phyloP scores from a whole-genome alignment of 1,284 basidiomycete species.

The Cerioporus squamosus region DNA sequence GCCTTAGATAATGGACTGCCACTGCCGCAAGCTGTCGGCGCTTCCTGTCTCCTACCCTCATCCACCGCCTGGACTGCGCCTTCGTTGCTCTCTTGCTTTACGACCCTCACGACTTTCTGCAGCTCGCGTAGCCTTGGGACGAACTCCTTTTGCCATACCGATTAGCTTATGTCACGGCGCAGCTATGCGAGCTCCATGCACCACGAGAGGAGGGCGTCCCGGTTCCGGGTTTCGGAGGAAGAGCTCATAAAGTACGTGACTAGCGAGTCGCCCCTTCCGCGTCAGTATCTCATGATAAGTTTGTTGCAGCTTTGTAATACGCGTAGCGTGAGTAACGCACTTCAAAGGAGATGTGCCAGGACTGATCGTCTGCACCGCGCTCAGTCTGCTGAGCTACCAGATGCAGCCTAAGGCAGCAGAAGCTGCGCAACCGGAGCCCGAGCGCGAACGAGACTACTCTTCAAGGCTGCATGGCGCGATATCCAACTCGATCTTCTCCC shows the following conservation, averaged over 20 bases:
- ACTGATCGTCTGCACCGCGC: constrained; percentile 13
- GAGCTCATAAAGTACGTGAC: constrained; percentile 77
- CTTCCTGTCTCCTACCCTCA: background rate
- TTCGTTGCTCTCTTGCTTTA: background rate
- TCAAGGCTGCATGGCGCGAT: constrained; percentile 70
- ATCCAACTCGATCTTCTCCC: constrained; percentile 74
- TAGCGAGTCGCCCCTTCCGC: constrained; percentile 6
- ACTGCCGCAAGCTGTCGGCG: constrained; percentile 1
- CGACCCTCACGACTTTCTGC: background rate
- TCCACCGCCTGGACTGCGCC: background rate
- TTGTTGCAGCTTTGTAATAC: constrained; percentile 67
- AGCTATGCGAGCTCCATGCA: constrained; percentile 71
- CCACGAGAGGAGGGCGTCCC: constrained; percentile 66
- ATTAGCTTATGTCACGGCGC: constrained; percentile 56
- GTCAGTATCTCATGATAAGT: constrained; percentile 9
- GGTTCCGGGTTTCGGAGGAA: constrained; percentile 77
- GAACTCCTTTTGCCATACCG: background rate
- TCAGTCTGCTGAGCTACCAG: constrained; percentile 70
- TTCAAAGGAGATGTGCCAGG: constrained; percentile 11
- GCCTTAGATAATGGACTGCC: constrained; percentile 3
- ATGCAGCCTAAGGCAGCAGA: constrained; percentile 63
- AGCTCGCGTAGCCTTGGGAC: background rate
- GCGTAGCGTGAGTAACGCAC: constrained; percentile 67
- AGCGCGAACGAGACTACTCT: constrained; percentile 64
- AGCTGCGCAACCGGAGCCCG: constrained; percentile 40